These are phyloP conservation scores for Fragaria nilgerrensis DNA, from an alignment of 306 rosid species.

Conservation along the genomic window DNA sequence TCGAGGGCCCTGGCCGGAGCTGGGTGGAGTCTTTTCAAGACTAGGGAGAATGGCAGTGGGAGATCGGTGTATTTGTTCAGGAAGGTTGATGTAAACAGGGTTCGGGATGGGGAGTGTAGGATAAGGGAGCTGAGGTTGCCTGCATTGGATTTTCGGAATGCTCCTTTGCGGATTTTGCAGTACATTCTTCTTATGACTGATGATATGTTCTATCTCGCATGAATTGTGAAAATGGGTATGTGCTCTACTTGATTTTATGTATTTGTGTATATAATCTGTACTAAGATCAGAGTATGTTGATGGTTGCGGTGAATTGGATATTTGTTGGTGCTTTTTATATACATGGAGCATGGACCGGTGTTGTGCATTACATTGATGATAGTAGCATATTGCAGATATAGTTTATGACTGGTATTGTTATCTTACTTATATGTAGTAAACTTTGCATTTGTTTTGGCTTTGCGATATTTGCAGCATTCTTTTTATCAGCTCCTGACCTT, in stretches of 20 bases:
- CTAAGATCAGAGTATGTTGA: not conserved
- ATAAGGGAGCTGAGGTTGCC: conserved; percentile 63
- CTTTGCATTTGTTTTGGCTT: not conserved
- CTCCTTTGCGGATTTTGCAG: conserved; percentile 70
- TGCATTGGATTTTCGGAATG: conserved; percentile 57
- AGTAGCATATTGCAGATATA: not conserved
- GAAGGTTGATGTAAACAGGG: conserved; percentile 51
- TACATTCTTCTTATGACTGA: conserved; percentile 73
- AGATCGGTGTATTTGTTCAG: conserved; percentile 49
- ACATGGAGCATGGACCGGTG: not conserved
- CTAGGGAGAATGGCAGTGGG: conserved; percentile 30
- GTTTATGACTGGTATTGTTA: not conserved
- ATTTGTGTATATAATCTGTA: not conserved
- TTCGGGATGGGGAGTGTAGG: conserved; percentile 45
- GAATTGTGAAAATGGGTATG: conserved; percentile 16
- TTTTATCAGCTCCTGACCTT: not conserved
- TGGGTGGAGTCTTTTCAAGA: conserved; percentile 63
- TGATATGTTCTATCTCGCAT: conserved; percentile 42
- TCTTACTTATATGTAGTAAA: not conserved
- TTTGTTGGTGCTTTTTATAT: not conserved
- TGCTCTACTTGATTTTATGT: not conserved
- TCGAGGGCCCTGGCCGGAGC: conserved; percentile 52
- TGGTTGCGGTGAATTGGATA: not conserved
- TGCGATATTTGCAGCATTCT: not conserved
- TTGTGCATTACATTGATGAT: not conserved